Percentiles rank a stretch among this genome's conserved stretches.
Conservation (phyloP, 305 asterid species). For the Fraxinus dipetala region DNA sequence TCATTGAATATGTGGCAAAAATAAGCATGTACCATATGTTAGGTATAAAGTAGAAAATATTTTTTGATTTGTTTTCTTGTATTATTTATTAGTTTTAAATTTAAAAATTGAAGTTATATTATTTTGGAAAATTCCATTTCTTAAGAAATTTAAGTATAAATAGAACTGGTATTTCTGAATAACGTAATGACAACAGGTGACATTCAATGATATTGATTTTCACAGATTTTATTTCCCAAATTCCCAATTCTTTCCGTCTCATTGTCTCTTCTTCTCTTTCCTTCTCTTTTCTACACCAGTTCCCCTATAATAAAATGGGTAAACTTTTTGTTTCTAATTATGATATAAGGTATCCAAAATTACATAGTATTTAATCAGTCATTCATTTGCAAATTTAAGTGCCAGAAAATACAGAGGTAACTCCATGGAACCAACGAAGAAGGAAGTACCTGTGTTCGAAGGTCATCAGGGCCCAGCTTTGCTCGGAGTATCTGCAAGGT, state of each 20-base stretch:
- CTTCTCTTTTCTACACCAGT: conserved; percentile 2
- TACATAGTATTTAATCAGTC: neutral
- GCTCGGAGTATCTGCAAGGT: conserved; percentile 89
- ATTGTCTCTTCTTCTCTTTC: neutral
- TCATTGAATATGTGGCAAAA: neutral
- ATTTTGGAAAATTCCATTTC: neutral
- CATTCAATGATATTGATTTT: neutral
- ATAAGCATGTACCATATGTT: neutral
- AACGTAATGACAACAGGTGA: neutral
- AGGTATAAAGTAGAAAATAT: neutral
- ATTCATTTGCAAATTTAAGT: neutral
- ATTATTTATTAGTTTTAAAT: neutral
- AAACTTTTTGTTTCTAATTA: neutral
- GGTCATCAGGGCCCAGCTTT: conserved; percentile 97
- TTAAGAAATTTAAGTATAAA: neutral
- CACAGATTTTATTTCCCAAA: neutral
- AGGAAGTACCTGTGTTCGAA: conserved; percentile 84
- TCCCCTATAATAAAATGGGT: neutral
- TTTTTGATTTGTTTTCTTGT: neutral
- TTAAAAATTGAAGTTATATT: neutral
- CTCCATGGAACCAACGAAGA: conserved; percentile 25
- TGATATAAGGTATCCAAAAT: neutral
- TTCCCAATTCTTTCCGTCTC: neutral
- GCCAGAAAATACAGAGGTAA: conserved; percentile 22
- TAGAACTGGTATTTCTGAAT: neutral